Evolutionary conservation across 2,329 filamentous ascomycete genomes (phyloP).

Genomic region (Colletotrichum scovillei): DNA sequence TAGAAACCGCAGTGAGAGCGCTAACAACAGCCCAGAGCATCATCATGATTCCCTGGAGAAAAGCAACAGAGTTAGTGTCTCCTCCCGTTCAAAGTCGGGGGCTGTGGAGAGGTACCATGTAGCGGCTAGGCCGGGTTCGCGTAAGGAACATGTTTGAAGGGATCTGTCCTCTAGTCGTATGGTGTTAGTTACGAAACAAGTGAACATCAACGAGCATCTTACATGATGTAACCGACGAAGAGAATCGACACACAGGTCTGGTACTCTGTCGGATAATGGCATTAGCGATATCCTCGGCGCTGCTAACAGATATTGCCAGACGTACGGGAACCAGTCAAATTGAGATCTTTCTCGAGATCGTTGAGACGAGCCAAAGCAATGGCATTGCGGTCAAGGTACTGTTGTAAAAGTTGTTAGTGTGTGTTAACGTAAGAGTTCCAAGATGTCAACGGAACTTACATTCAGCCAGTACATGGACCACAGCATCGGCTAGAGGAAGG

Average conservation of each 20-base stretch:
- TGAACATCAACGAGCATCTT: rapidly evolving
- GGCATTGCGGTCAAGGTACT: conserved; percentile 36
- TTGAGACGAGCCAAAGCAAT: conserved; percentile 39
- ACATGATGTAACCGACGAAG: conserved; percentile 44
- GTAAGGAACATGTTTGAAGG: conserved; percentile 38
- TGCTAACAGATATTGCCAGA: neutral
- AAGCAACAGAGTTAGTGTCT: neutral
- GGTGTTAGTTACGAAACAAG: neutral
- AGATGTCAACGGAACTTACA: conserved; percentile 20
- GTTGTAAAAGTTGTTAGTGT: neutral
- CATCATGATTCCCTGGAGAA: conserved; percentile 33
- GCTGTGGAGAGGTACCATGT: conserved; percentile 23
- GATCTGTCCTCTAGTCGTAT: conserved; percentile 25
- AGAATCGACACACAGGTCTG: conserved; percentile 50
- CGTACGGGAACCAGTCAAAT: conserved; percentile 34
- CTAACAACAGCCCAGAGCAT: conserved; percentile 37
- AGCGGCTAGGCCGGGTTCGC: conserved; percentile 34
- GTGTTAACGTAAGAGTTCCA: neutral
- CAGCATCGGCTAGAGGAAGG: conserved; percentile 30
- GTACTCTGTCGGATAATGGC: conserved; percentile 38
- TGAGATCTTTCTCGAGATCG: conserved; percentile 39
- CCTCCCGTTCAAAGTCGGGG: rapidly evolving
- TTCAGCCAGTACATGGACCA: conserved; percentile 38
- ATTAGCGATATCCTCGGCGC: neutral
- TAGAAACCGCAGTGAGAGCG: conserved; percentile 46